Evolutionary conservation across 352 stramenopile species (phyloP), one percentile per base, ranked within the genome.

Genomic region (Pythium phragmitis): DNA sequence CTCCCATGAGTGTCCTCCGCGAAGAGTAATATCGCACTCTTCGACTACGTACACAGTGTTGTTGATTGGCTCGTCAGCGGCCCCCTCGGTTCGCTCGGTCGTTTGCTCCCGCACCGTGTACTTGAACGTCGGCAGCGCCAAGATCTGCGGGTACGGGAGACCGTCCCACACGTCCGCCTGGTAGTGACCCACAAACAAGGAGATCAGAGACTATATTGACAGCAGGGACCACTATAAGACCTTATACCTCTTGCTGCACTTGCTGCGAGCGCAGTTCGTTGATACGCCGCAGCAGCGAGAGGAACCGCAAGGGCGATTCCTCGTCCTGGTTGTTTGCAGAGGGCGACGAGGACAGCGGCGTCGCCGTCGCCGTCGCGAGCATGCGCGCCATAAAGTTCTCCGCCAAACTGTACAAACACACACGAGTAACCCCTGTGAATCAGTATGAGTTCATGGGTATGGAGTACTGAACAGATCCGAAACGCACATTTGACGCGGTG

Each of bases 211-310:
- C 1, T 52, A 7, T 23, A 21, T 23, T 50, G 13, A 17, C 7
- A 50, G 45, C 9, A 50, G 45, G 17, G 7, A 30, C 45, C n/a
- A 13, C 9, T 50, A 30, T 8, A 21, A 9, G 21, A 53, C 7
- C 43, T 26, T 49, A 43, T 36, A 60, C 56, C 46, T 47, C 50
- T 63, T 74, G 42, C 63, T 86, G 72, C 13, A 85, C 74, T 80
- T 92, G 82, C 59, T 94, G 80, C 3, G 85, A 92, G n/a, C 81
- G 80, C 17, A 94, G 69, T 65, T 94, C 85, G 41, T 94, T 94
- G 59, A 94, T 88, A 47, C 85, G 83, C 42, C 85, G 85, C 30
- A 92, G 68, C 23, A 92, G 60, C 65, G 82, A 91, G 30, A 92
- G 65, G 57, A 92, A 92, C 23, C 82, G 83, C 37, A 90, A 51